phyloP scores from a whole-genome alignment of 225 moss, liverwort and hornwort species.

The Takakia lepidozioides region DNA sequence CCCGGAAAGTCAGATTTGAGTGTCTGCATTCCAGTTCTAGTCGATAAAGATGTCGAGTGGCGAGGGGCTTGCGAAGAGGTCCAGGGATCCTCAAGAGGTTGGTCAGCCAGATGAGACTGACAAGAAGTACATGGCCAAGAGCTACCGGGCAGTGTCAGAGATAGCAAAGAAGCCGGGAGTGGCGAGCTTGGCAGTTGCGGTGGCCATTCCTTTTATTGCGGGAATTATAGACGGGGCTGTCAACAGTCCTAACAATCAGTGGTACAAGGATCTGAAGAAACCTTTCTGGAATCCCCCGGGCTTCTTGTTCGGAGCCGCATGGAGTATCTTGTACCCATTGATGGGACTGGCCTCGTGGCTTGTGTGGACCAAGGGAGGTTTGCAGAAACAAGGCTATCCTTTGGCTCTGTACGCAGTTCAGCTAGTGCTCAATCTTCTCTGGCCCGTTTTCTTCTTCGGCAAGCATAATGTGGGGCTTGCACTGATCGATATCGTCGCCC shows the following conservation, averaged over 20 bases:
- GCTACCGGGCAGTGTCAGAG: conserved; percentile 36
- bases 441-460: conserved; percentile 43
- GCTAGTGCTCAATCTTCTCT: conserved; percentile 26
- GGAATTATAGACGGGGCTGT: conserved; percentile 12
- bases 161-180: conserved; percentile 34
- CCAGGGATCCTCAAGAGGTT: conserved; percentile 15
- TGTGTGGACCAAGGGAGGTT: conserved; percentile 39
- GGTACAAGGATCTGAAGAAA: conserved; percentile 34
- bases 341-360: conserved; percentile 47
- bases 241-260: conserved; percentile 20
- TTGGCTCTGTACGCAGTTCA: conserved; percentile 31
- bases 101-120: conserved; percentile 37
- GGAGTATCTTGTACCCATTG: conserved; percentile 34
- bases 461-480: conserved; percentile 19
- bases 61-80: conserved; percentile 26
- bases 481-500: conserved; percentile 38
- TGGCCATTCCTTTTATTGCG: conserved; percentile 18
- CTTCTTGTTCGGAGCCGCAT: conserved; percentile 29
- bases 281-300: conserved; percentile 35
- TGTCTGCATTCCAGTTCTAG: background rate
- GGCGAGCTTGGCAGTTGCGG: conserved; percentile 25
- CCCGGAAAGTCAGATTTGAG: background rate
- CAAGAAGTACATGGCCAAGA: conserved; percentile 46
- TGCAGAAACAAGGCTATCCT: conserved; percentile 29
- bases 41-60: conserved; percentile 15